Percentiles rank a stretch among this genome's conserved stretches.
Conservation (phyloP, 768 basidiomycete genomes). For the Daedaleopsis sinensis region DNA sequence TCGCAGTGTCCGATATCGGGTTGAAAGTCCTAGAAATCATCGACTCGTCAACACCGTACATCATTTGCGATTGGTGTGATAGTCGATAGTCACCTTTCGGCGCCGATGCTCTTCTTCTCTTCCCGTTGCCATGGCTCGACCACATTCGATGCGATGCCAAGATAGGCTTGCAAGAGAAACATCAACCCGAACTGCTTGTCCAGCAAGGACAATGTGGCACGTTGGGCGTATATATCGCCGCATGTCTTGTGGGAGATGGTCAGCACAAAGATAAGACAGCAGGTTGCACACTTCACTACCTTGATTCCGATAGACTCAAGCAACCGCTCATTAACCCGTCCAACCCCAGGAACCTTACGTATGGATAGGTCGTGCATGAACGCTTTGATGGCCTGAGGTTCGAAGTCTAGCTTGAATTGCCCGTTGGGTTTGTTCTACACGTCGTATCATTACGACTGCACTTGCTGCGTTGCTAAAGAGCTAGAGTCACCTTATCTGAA, state of each 20-base stretch:
- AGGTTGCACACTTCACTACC: conserved; percentile 41
- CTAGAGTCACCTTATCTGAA: conserved; percentile 72
- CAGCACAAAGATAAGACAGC: not conserved
- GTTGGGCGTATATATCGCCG: conserved; percentile 82
- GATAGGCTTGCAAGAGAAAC: conserved; percentile 76
- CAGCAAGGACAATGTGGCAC: conserved; percentile 76
- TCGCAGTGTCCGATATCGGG: conserved; percentile 61
- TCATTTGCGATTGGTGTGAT: not conserved
- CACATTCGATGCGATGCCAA: conserved; percentile 85
- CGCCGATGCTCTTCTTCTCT: conserved; percentile 90
- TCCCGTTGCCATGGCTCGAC: conserved; percentile 78
- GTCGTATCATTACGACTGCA: not conserved
- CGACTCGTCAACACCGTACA: no score
- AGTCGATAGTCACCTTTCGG: conserved; percentile 63
- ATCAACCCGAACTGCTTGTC: conserved; percentile 84
- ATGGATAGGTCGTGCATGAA: conserved; percentile 87
- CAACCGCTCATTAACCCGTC: conserved; percentile 86
- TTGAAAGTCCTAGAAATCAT: conserved; percentile 66
- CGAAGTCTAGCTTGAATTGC: conserved; percentile 78
- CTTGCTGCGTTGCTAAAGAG: not conserved
- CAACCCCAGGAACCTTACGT: conserved; percentile 87
- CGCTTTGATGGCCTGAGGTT: conserved; percentile 57
- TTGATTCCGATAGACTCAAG: conserved; percentile 87
- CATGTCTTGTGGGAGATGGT: conserved; percentile 59
- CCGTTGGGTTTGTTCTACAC: conserved; percentile 91